These are phyloP conservation scores for Russula sp. DNA, from an alignment of 768 basidiomycete genomes.

Conservation along the genomic window DNA sequence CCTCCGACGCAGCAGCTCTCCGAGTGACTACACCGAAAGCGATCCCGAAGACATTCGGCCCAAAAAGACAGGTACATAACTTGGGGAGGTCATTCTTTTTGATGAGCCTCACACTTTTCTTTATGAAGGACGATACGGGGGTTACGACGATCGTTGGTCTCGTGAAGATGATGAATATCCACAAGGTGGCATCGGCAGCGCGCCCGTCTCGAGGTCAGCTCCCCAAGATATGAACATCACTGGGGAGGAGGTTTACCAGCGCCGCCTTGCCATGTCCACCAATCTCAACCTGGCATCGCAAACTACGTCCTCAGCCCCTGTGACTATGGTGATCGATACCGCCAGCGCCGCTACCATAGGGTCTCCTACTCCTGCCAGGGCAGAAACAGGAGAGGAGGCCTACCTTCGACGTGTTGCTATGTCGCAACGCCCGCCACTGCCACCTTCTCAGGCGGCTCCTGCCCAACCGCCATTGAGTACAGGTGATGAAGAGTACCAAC, in stretches of 20 bases:
- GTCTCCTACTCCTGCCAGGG: background rate
- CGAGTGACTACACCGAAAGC: slow-evolving; percentile 59
- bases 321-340: background rate
- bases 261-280: slow-evolving; percentile 62
- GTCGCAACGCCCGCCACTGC: background rate
- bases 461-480: slow-evolving; percentile 20
- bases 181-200: slow-evolving; percentile 27
- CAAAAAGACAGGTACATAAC: slow-evolving; percentile 54
- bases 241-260: slow-evolving; percentile 77
- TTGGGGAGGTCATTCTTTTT: background rate
- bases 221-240: slow-evolving; percentile 42
- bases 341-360: background rate
- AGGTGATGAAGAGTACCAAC: slow-evolving; percentile 28
- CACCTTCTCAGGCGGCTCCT: slow-evolving; percentile 3
- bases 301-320: background rate
- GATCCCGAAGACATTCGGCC: slow-evolving; percentile 59
- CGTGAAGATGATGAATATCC: slow-evolving; percentile 49
- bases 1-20: slow-evolving; percentile 40
- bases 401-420: slow-evolving; percentile 13
- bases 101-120: slow-evolving; percentile 12
- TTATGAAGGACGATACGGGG: slow-evolving; percentile 35
- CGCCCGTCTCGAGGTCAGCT: slow-evolving; percentile 21
- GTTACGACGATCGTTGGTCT: slow-evolving; percentile 38
- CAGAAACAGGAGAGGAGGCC: slow-evolving; percentile 14
- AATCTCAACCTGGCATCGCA: slow-evolving; percentile 22